A percentile compares a stretch with the other conserved stretches of the same genome.
phyloP scores from a whole-genome alignment of 2,329 filamentous ascomycete species.

The Fusarium napiforme region DNA sequence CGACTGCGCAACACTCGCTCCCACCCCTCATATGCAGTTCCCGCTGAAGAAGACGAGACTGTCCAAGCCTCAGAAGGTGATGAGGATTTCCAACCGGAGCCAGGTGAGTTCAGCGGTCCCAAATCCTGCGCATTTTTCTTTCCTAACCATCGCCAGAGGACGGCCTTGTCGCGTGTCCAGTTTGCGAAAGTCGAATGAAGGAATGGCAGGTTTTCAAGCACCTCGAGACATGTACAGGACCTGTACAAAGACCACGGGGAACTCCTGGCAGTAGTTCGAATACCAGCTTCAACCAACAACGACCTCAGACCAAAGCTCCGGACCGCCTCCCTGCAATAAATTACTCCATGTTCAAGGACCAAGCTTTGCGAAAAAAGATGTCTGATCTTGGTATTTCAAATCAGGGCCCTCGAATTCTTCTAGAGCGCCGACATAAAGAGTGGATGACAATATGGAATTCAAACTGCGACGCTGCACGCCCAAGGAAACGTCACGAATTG shows the following conservation, averaged over 20 bases:
- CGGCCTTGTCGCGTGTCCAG: constrained; percentile 84
- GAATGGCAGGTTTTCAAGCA: constrained; percentile 81
- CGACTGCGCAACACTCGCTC: constrained; percentile 58
- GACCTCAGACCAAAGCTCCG: constrained; percentile 52
- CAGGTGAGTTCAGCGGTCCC: constrained; percentile 30
- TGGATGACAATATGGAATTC: constrained; percentile 98
- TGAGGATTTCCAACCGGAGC: constrained; percentile 48
- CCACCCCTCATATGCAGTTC: constrained; percentile 45
- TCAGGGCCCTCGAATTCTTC: constrained; percentile 72
- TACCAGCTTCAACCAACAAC: constrained; percentile 35
- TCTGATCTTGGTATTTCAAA: constrained; percentile 81
- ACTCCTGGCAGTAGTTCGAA: constrained; percentile 13
- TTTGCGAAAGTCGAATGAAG: constrained; percentile 85
- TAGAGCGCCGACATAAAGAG: constrained; percentile 86
- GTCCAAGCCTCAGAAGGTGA: constrained; percentile 44
- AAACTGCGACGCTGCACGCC: constrained; percentile 86
- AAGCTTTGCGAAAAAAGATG: constrained; percentile 81
- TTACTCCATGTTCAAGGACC: constrained; percentile 88
- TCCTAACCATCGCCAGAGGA: constrained; percentile 62
- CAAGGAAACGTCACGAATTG: constrained; percentile 76
- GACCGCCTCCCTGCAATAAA: constrained; percentile 83
- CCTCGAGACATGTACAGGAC: constrained; percentile 72
- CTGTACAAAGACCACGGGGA: constrained; percentile 39
- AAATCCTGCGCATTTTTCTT: background rate
- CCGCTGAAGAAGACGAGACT: constrained; percentile 38